Conservation (phyloP, 805 yeast genomes). For the Debaryomyces castellii region DNA sequence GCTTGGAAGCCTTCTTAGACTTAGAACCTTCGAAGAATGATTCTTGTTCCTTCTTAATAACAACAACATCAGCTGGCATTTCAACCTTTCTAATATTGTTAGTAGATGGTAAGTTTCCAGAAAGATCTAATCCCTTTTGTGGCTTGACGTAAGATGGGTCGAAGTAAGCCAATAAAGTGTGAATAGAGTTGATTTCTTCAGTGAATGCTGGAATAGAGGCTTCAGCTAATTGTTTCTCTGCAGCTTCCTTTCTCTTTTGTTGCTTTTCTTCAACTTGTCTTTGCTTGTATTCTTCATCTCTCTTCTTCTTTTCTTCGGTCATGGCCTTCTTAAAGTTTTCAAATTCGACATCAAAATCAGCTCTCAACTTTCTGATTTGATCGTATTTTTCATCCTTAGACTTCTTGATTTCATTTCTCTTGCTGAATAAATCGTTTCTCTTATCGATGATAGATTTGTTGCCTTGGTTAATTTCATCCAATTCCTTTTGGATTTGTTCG, state of each 20-base stretch:
- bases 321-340: slow-evolving; percentile 66
- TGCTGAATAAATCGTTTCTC: slow-evolving; percentile 60
- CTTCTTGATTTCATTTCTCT: slow-evolving; percentile 65
- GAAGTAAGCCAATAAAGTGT: slow-evolving; percentile 67
- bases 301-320: slow-evolving; percentile 66
- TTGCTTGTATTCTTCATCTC: slow-evolving; percentile 66
- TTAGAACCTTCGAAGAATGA: slow-evolving; percentile 53
- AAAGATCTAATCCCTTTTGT: slow-evolving; percentile 19
- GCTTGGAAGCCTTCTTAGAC: slow-evolving; percentile 39
- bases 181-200: slow-evolving; percentile 72
- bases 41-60: slow-evolving; percentile 63
- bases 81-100: slow-evolving; percentile 49
- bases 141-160: slow-evolving; percentile 77
- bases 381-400: slow-evolving; percentile 68
- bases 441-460: slow-evolving; percentile 64
- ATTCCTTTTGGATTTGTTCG: slow-evolving; percentile 64
- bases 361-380: slow-evolving; percentile 65
- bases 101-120: slow-evolving; percentile 23
- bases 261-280: slow-evolving; percentile 51
- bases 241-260: slow-evolving; percentile 51
- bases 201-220: slow-evolving; percentile 85
- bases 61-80: slow-evolving; percentile 61
- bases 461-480: slow-evolving; percentile 62
- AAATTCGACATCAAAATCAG: slow-evolving; percentile 73
- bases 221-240: slow-evolving; percentile 68